These are phyloP conservation scores for Pythium dissotocum DNA, from an alignment of 352 stramenopile species.

Conservation along the genomic window DNA sequence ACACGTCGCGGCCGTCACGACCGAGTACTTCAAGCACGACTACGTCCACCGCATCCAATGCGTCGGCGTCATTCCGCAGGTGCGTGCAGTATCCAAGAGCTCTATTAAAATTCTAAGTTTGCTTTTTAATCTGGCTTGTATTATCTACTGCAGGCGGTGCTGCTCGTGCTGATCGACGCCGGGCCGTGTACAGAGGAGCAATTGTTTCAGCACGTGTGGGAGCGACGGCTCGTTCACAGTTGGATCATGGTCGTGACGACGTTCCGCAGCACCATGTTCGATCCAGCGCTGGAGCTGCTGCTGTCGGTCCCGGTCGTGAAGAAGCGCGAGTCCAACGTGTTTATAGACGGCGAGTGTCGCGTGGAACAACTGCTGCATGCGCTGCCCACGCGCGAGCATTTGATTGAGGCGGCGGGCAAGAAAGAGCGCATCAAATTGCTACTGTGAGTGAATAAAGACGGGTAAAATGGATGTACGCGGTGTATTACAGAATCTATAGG, in stretches of 20 bases:
- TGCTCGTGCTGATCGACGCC: constrained; percentile 25
- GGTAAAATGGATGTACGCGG: constrained; percentile 13
- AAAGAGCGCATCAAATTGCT: constrained; percentile 20
- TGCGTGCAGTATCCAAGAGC: neutral
- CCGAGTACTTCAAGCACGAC: constrained; percentile 23
- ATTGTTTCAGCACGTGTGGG: constrained; percentile 11
- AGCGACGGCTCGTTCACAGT: constrained; percentile 16
- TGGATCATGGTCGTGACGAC: constrained; percentile 22
- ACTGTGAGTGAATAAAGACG: neutral
- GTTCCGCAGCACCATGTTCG: constrained; percentile 15
- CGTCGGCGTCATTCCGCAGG: constrained; percentile 22
- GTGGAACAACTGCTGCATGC: constrained; percentile 9
- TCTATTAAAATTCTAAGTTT: neutral
- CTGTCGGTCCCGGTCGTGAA: constrained; percentile 20
- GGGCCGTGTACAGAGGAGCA: constrained; percentile 25
- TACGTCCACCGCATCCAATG: constrained; percentile 17
- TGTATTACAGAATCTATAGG: constrained; percentile 24
- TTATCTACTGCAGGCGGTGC: constrained; percentile 10
- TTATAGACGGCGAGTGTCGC: neutral
- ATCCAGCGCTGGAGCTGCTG: constrained; percentile 21
- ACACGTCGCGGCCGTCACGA: constrained; percentile 9
- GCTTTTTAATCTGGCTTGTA: neutral
- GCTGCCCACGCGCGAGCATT: constrained; percentile 16
- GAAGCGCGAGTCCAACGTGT: constrained; percentile 13
- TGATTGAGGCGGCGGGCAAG: constrained; percentile 19